These are phyloP conservation scores for Cordyceps militaris DNA, from an alignment of 2,329 filamentous ascomycete genomes.

Conservation along the genomic window DNA sequence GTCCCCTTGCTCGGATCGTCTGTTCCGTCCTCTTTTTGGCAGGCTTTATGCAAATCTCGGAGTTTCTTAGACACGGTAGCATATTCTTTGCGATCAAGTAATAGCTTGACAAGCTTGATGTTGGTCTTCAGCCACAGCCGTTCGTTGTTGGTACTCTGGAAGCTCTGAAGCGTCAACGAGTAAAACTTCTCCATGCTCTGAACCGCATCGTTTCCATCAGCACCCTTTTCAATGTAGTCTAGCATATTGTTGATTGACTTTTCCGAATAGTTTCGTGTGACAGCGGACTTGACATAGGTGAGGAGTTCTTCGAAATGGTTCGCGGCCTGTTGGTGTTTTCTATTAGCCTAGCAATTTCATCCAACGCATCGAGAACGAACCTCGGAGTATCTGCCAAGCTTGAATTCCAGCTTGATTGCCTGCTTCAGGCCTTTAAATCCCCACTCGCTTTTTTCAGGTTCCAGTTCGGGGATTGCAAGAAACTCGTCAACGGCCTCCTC, in stretches of 20 bases:
- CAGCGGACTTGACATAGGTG: conserved; percentile 93
- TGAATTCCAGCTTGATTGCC: conserved; percentile 95
- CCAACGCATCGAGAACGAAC: conserved; percentile 34
- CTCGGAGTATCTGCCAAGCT: conserved; percentile 78
- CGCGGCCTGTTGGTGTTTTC: conserved; percentile 55
- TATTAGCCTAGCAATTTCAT: not conserved
- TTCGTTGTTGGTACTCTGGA: conserved; percentile 97
- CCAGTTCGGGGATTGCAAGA: conserved; percentile 74
- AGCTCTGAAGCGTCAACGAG: conserved; percentile 83
- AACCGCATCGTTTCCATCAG: conserved; percentile 58
- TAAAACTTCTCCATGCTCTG: conserved; percentile 93
- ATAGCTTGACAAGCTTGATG: conserved; percentile 88
- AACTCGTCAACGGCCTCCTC: conserved; percentile 90
- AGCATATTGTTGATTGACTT: conserved; percentile 99
- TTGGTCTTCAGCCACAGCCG: conserved; percentile 96
- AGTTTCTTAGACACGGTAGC: conserved; percentile 72
- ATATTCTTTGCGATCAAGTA: conserved; percentile 89
- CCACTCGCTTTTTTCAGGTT: conserved; percentile 94
- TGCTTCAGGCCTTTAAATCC: conserved; percentile 98
- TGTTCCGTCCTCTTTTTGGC: conserved; percentile 76
- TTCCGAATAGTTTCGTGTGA: conserved; percentile 96
- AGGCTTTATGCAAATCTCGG: conserved; percentile 80
- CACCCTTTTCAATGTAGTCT: conserved; percentile 92
- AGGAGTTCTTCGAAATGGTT: conserved; percentile 92
- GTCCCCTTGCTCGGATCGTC: conserved; percentile 95